A percentile compares a stretch with the other conserved stretches of the same genome.
These are phyloP conservation scores for Pilaira anomala DNA, from an alignment of 192 early-diverging fungal species.

Conservation along the genomic window DNA sequence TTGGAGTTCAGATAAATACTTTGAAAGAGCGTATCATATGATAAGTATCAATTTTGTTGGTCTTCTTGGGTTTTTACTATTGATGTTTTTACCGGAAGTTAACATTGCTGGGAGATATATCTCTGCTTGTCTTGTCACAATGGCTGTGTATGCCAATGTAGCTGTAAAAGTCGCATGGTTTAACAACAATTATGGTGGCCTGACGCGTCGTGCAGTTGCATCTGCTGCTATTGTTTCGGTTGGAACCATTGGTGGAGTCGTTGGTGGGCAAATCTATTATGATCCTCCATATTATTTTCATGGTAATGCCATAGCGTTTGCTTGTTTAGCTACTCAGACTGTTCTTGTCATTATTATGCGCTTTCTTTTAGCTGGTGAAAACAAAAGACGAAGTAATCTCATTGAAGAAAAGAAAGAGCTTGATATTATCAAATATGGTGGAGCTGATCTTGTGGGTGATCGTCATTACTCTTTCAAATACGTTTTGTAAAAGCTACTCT, in stretches of 20 bases:
- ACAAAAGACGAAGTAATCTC: conserved; percentile 6
- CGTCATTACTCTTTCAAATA: conserved; percentile 17
- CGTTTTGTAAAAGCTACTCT: conserved; percentile 11
- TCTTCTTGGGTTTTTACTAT: conserved; percentile 19
- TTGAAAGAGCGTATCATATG: conserved; percentile 28
- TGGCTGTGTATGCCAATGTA: conserved; percentile 25
- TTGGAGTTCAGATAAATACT: conserved; percentile 25
- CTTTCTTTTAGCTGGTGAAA: background rate
- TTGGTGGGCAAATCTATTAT: conserved; percentile 40
- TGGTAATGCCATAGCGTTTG: conserved; percentile 9
- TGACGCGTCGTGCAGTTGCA: conserved; percentile 29
- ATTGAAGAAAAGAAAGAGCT: background rate
- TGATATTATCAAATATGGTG: conserved; percentile 16
- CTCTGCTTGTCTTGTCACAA: conserved; percentile 25
- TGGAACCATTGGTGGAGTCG: conserved; percentile 37
- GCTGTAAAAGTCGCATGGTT: conserved; percentile 31
- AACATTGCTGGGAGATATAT: conserved; percentile 15
- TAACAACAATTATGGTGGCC: conserved; percentile 29
- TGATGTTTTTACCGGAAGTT: conserved; percentile 19
- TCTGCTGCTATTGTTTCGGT: conserved; percentile 31
- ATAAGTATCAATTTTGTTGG: conserved; percentile 16
- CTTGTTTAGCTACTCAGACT: conserved; percentile 5
- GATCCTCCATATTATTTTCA: conserved; percentile 10
- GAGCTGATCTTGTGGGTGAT: conserved; percentile 16
- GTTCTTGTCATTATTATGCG: conserved; percentile 8